Percentiles rank a stretch among this genome's conserved stretches.
These are phyloP conservation scores for Lupinus albus DNA, from an alignment of 306 rosid species.

Conservation along the genomic window DNA sequence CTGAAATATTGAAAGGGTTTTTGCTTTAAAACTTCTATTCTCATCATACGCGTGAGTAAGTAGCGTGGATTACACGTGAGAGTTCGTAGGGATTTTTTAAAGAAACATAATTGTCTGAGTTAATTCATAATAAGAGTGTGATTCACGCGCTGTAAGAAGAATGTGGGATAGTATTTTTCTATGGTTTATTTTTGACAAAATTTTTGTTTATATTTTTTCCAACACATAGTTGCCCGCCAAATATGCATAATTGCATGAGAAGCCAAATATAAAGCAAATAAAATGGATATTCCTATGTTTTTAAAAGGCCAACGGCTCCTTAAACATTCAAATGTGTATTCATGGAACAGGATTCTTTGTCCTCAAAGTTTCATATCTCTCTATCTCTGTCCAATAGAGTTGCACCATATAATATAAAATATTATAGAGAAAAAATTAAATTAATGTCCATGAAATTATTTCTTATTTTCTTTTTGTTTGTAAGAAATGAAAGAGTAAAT, in stretches of 20 bases:
- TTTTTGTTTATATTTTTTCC: neutral
- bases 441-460: no score
- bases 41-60: constrained; percentile 23
- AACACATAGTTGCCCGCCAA: constrained; percentile 70
- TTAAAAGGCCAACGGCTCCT: constrained; percentile 55
- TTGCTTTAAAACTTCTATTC: constrained; percentile 22
- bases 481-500: no score
- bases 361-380: no score
- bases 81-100: neutral
- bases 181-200: constrained; percentile 7
- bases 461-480: no score
- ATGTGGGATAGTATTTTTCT: neutral
- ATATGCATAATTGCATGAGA: constrained; percentile 35
- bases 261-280: constrained; percentile 14
- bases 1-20: constrained; percentile 29
- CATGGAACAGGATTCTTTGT: no score
- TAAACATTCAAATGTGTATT: constrained; percentile 29
- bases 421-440: no score
- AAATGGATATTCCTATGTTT: neutral
- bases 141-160: constrained; percentile 40
- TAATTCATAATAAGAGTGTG: neutral
- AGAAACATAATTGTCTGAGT: neutral
- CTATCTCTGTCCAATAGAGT: no score
- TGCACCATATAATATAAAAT: no score
- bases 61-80: constrained; percentile 6